These are phyloP conservation scores for Geotrichum macrosporum DNA, from an alignment of 1,139 yeast genomes.

Conservation along the genomic window DNA sequence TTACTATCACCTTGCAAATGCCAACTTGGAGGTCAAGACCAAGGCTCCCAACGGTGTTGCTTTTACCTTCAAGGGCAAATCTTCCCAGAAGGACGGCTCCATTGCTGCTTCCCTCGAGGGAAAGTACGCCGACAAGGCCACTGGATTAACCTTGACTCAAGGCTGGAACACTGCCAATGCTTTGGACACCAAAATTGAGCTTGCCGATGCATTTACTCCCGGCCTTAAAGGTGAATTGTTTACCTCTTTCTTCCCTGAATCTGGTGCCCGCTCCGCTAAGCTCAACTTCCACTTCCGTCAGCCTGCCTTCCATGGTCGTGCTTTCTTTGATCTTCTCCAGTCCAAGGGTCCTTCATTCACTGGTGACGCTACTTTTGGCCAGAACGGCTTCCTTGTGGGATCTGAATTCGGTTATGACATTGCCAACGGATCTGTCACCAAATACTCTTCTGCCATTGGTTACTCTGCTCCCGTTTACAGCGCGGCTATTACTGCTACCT, in stretches of 20 bases:
- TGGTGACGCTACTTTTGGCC: conserved; percentile 93
- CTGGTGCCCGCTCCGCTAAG: conserved; percentile 79
- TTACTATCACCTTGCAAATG: conserved; percentile 87
- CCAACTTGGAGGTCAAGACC: conserved; percentile 84
- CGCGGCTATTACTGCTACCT: conserved; percentile 81
- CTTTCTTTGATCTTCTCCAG: conserved; percentile 79
- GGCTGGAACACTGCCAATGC: conserved; percentile 97
- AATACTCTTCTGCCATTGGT: conserved; percentile 92
- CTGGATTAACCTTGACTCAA: conserved; percentile 91
- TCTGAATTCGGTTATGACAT: conserved; percentile 97
- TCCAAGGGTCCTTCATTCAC: conserved; percentile 86
- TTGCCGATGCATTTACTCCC: conserved; percentile 87
- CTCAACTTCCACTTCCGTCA: conserved; percentile 89
- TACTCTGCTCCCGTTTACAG: conserved; percentile 86
- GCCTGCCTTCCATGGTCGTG: conserved; percentile 90
- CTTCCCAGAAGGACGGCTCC: conserved; percentile 69
- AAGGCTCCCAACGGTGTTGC: conserved; percentile 95
- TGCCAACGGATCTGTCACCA: conserved; percentile 84
- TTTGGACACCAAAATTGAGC: conserved; percentile 88
- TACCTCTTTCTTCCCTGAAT: conserved; percentile 83
- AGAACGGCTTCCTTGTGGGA: conserved; percentile 96
- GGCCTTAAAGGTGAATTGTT: conserved; percentile 92
- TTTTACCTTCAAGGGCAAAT: conserved; percentile 91
- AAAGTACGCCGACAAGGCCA: conserved; percentile 86
- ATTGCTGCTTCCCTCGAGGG: conserved; percentile 89